phyloP scores from a whole-genome alignment of 768 basidiomycete species.

The Auricularia sp. region DNA sequence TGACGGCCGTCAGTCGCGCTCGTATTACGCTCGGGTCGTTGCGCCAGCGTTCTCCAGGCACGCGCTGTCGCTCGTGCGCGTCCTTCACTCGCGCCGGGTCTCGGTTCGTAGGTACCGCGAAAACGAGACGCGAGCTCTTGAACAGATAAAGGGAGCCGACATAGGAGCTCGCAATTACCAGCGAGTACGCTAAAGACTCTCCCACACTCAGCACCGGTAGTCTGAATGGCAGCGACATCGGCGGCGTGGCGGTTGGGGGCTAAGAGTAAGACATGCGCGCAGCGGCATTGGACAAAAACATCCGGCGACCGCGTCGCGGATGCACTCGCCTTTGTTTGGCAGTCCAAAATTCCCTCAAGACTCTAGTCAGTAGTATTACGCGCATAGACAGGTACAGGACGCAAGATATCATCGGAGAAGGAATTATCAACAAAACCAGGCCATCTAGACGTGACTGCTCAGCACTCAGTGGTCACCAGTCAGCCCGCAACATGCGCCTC shows the following conservation, averaged over 20 bases:
- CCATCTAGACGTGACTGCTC: no score
- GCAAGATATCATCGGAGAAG: no score
- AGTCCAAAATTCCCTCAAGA: no score
- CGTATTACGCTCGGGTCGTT: conserved; percentile 80
- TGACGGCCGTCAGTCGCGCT: conserved; percentile 63
- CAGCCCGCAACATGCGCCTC: conserved; percentile 9
- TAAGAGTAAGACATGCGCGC: not conserved
- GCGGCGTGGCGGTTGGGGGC: not conserved
- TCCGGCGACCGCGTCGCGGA: no score
- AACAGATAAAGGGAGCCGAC: conserved; percentile 78
- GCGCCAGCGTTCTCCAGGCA: conserved; percentile 46
- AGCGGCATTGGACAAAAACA: not conserved
- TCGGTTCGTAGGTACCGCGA: conserved; percentile 23
- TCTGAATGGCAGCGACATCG: not conserved
- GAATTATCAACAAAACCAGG: no score
- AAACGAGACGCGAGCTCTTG: conserved; percentile 49
- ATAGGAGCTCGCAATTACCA: conserved; percentile 51
- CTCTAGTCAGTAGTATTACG: no score
- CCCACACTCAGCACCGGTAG: not conserved
- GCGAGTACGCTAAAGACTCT: not conserved
- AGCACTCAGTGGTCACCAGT: not conserved
- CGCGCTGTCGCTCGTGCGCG: conserved; percentile 19
- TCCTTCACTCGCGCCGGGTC: conserved; percentile 15
- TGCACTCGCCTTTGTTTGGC: no score
- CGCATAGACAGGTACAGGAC: no score